These are phyloP conservation scores for Daldinia sp. DNA, from an alignment of 2,329 filamentous ascomycete species.

Conservation along the genomic window DNA sequence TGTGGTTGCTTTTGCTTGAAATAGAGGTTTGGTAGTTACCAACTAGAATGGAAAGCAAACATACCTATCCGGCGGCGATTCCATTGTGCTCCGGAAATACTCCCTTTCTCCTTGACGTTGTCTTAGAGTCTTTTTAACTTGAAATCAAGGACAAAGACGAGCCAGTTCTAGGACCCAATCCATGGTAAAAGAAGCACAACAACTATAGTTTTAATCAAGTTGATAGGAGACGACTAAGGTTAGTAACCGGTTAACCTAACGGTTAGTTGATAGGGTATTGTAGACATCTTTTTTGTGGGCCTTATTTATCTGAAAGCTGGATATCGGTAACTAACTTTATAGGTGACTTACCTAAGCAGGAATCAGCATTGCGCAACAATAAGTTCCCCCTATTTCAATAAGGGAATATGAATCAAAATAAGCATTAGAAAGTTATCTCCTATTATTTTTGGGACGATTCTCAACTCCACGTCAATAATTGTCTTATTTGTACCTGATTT, in stretches of 20 bases:
- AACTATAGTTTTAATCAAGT: not conserved
- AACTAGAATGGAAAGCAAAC: slow-evolving; percentile 28
- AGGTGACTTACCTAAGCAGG: not conserved
- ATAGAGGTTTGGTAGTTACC: slow-evolving; percentile 3
- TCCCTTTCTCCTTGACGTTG: slow-evolving; percentile 21
- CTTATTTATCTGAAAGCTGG: too few species aligned
- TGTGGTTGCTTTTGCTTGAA: slow-evolving; percentile 4
- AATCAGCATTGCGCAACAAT: too few species aligned
- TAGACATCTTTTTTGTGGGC: not conserved
- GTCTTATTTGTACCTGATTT: not conserved
- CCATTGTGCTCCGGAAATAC: slow-evolving; percentile 39
- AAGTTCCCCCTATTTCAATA: not conserved
- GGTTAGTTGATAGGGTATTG: not conserved
- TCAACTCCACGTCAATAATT: not conserved
- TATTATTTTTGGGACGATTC: not conserved
- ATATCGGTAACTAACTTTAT: too few species aligned
- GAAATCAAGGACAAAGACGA: slow-evolving; percentile 41
- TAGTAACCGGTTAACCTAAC: too few species aligned
- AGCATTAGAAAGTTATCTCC: not conserved
- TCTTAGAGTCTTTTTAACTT: slow-evolving; percentile 14
- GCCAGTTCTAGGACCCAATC: slow-evolving; percentile 17
- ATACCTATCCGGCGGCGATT: slow-evolving; percentile 44
- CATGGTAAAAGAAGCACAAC: slow-evolving; percentile 19
- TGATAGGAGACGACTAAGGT: not conserved
- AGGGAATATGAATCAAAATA: not conserved